Percentiles rank a stretch among this genome's conserved stretches.
phyloP scores from a whole-genome alignment of 352 stramenopile species.

The Phytophthora quininea region DNA sequence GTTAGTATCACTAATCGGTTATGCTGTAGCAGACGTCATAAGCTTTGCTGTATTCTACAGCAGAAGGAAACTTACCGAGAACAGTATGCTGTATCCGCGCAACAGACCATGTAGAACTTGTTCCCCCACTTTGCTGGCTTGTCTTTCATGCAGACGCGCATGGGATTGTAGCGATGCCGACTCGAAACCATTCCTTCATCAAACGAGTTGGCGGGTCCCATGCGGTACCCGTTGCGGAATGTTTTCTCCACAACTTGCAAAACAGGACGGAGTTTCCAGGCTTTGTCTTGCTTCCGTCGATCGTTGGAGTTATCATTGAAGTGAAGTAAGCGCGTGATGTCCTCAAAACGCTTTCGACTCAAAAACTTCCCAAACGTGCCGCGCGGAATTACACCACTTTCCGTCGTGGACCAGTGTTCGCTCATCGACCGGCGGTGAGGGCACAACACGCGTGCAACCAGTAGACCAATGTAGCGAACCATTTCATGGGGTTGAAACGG shows the following conservation, averaged over 20 bases:
- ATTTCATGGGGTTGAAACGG: slow-evolving; percentile 16
- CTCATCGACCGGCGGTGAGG: background rate
- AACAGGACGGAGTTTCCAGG: slow-evolving; percentile 14
- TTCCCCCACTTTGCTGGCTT: slow-evolving; percentile 18
- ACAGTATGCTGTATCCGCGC: slow-evolving; percentile 9
- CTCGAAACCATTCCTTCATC: slow-evolving; percentile 17
- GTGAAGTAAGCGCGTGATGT: slow-evolving; percentile 15
- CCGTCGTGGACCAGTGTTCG: slow-evolving; percentile 5
- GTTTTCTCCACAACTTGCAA: slow-evolving; percentile 4
- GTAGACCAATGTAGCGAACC: slow-evolving; percentile 8
- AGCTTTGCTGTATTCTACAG: no score
- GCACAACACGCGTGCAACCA: slow-evolving; percentile 3
- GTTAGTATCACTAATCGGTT: no score
- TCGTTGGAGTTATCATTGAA: slow-evolving; percentile 19
- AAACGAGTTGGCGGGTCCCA: slow-evolving; percentile 2
- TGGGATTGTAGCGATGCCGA: slow-evolving; percentile 13
- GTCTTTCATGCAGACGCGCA: slow-evolving; percentile 19
- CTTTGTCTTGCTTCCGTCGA: slow-evolving; percentile 4
- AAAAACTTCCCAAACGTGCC: slow-evolving; percentile 20
- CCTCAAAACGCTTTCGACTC: slow-evolving; percentile 15
- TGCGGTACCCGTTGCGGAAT: slow-evolving; percentile 3
- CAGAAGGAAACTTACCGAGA: slow-evolving; percentile 4
- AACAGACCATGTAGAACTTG: slow-evolving; percentile 28
- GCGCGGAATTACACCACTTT: slow-evolving; percentile 8
- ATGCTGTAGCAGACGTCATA: slow-evolving; percentile 6